Base-by-base conservation (phyloP, 108 stramenopile species). In the Parietichytrium sp. region DNA sequence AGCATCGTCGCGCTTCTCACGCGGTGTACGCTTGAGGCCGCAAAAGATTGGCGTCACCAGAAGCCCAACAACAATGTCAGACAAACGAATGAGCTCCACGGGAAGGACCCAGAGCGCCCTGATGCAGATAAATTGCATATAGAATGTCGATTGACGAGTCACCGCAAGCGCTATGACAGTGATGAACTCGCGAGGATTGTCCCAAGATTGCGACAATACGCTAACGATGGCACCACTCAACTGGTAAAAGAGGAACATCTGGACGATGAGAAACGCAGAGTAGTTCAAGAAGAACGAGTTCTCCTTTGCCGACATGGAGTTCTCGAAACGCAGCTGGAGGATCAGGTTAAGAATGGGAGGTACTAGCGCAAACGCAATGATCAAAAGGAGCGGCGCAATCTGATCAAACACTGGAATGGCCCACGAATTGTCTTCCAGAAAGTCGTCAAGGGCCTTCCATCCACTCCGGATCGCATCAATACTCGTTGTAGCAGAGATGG, bases 141-240 rank as follows among this genome's bases (percentile, higher is more conserved):
- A 80, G 52, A 52, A 80, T 30, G 51, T 52, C 52, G 79, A 13
- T 4, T 51, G 15, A 8, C 16, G 8, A 4, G 79, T 29, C 30
- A 80, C 42, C 49, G 18, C 30, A 16, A 15, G 25, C 13, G 51
- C 51, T 4, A 80, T 8, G 18, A 80, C n/a, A 30, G 51, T 31
- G 31, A 80, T 18, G 18, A 52, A 51, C 31, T 80, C 79, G 18
- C 79, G 79, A 31, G 79, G 79, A 42, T 52, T 53, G 29, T 52
- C 79, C 3, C 51, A 50, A 16, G 51, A 31, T 10, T 29, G 33
- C 16, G 51, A 15, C 4, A 80, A 3, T 23, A 80, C n/a, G 25
- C 4, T n/a, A 51, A 52, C 36, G 52, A 52, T n/a, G 52, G 51
- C 49, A 29, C 29, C 23, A 23, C 30, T 6, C 23, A 80, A 47